Conservation (phyloP, 2,329 filamentous ascomycete species). For the Pseudocercospora ulei region DNA sequence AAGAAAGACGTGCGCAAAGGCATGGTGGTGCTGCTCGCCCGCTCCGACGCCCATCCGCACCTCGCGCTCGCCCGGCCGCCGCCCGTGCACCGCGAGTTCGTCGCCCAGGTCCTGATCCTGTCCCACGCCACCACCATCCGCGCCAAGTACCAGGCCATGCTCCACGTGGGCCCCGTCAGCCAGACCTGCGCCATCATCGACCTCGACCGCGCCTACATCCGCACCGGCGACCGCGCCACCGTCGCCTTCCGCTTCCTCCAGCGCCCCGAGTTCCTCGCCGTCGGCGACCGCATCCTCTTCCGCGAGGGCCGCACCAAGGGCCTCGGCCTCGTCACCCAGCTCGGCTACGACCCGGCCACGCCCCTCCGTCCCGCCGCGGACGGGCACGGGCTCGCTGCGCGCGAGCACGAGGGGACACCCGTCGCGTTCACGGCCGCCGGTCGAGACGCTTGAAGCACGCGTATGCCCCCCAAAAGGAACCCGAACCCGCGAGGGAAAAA, state of each 20-base stretch:
- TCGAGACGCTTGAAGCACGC: too few species aligned
- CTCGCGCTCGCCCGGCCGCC: slow-evolving; percentile 37
- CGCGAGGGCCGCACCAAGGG: slow-evolving; percentile 92
- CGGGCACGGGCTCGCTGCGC: too few species aligned
- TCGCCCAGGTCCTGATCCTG: slow-evolving; percentile 76
- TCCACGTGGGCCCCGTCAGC: slow-evolving; percentile 87
- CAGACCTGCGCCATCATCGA: slow-evolving; percentile 97
- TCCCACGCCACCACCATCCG: slow-evolving; percentile 96
- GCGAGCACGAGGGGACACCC: too few species aligned
- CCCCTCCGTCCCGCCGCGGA: slow-evolving; percentile 39
- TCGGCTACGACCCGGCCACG: slow-evolving; percentile 67
- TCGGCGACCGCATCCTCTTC: slow-evolving; percentile 84
- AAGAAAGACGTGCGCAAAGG: slow-evolving; percentile 92
- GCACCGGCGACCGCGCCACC: slow-evolving; percentile 84
- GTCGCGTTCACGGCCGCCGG: too few species aligned
- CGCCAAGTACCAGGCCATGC: slow-evolving; percentile 93
- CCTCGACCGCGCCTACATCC: slow-evolving; percentile 89
- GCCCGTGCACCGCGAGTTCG: slow-evolving; percentile 45
- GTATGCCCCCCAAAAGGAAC: too few species aligned
- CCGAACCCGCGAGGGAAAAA: too few species aligned
- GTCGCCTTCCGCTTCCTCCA: slow-evolving; percentile 95
- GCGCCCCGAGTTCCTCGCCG: slow-evolving; percentile 79
- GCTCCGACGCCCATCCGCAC: slow-evolving; percentile 50
- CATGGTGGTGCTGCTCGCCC: slow-evolving; percentile 87
- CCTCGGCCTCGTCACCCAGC: slow-evolving; percentile 80